Percentiles rank a stretch among this genome's conserved stretches.
Evolutionary conservation across 371 early-diverging fungal genomes (phyloP).

Genomic region (Nematocida sp.): DNA sequence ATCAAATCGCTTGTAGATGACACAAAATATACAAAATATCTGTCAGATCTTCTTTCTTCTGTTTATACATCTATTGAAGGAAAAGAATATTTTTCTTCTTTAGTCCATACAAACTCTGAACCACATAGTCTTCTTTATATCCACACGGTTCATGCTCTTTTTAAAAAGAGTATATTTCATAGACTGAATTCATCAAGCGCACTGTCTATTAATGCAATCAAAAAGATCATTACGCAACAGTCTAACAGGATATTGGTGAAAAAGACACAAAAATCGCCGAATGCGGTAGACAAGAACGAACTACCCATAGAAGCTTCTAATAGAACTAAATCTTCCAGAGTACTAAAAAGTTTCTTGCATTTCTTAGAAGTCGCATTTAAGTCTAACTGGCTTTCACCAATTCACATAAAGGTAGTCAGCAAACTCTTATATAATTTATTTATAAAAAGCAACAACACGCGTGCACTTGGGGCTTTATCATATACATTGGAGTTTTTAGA

Average conservation of each 20-base stretch:
- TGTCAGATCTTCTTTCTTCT: neutral
- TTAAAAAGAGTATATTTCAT: conserved; percentile 2
- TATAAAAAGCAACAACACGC: neutral
- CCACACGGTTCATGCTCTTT: conserved; percentile 11
- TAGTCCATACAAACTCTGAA: neutral
- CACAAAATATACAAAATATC: conserved; percentile 14
- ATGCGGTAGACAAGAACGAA: too few species aligned
- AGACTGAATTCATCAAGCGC: neutral
- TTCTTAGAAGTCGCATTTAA: conserved; percentile 14
- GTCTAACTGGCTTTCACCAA: neutral
- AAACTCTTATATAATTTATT: neutral
- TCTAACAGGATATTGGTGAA: too few species aligned
- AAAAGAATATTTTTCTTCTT: neutral
- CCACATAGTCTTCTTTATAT: neutral
- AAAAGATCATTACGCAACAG: too few species aligned
- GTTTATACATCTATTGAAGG: neutral
- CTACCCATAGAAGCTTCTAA: neutral
- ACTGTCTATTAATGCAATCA: neutral
- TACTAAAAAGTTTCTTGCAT: neutral
- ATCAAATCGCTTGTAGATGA: neutral
- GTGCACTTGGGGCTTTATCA: neutral
- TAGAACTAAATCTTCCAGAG: neutral
- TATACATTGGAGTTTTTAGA: neutral
- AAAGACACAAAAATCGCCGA: too few species aligned
- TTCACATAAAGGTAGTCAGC: neutral